phyloP scores from a whole-genome alignment of 306 rosid genomes.

The Vigna trinervia region DNA sequence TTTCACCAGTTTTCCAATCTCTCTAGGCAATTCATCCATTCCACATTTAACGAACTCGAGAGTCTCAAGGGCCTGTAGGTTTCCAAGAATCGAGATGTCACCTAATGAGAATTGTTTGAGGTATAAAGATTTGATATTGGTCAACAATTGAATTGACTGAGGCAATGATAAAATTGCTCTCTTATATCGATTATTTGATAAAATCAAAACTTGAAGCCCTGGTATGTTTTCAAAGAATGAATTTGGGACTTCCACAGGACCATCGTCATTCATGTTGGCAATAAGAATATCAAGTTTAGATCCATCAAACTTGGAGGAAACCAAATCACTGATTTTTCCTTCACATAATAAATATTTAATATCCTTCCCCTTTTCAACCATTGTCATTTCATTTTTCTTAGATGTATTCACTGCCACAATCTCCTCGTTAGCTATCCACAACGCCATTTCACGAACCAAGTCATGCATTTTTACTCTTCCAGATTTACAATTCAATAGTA shows the following conservation, averaged over 20 bases:
- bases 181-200: no score
- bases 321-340: not conserved
- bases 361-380: not conserved
- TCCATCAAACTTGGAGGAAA: not conserved
- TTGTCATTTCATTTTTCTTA: not conserved
- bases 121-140: not conserved
- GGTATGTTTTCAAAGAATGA: not conserved
- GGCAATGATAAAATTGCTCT: not conserved
- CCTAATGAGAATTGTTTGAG: accelerated
- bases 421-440: not conserved
- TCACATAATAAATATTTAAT: not conserved
- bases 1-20: not conserved
- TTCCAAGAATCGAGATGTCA: constrained; percentile 26
- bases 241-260: not conserved
- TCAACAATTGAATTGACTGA: not conserved
- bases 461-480: not conserved
- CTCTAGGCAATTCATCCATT: not conserved
- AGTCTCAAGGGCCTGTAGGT: not conserved
- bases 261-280: not conserved
- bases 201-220: not conserved
- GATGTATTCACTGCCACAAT: not conserved
- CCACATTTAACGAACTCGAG: accelerated
- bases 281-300: not conserved
- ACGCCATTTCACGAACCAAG: constrained; percentile 28
- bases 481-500: not conserved